Evolutionary conservation across 2,329 filamentous ascomycete species (phyloP).

Genomic region (Fusarium chuoi): DNA sequence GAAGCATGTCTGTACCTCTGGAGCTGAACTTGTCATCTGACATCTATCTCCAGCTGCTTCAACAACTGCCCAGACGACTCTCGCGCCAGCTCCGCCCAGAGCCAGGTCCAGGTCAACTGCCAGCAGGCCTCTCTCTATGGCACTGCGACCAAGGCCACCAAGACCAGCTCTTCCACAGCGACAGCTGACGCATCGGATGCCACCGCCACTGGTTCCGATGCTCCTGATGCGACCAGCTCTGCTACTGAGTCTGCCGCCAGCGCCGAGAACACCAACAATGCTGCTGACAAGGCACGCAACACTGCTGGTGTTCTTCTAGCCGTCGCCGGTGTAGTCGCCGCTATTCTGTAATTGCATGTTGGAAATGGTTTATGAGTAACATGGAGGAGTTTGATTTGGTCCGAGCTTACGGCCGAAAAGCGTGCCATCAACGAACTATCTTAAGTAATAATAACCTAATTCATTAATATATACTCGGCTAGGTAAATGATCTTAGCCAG

Average conservation of each 20-base stretch:
- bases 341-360: slow-evolving; percentile 47
- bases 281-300: slow-evolving; percentile 47
- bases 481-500: neutral
- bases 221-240: slow-evolving; percentile 29
- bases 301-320: slow-evolving; percentile 50
- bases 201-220: slow-evolving; percentile 32
- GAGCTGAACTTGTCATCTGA: neutral
- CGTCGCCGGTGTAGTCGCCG: slow-evolving; percentile 52
- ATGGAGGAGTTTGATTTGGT: slow-evolving; percentile 16
- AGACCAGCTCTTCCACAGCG: slow-evolving; percentile 37
- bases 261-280: slow-evolving; percentile 41
- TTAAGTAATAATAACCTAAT: slow-evolving; percentile 41
- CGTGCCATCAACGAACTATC: slow-evolving; percentile 21
- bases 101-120: slow-evolving; percentile 58
- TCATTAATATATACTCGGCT: slow-evolving; percentile 33
- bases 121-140: slow-evolving; percentile 57
- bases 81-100: slow-evolving; percentile 48
- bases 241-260: slow-evolving; percentile 32
- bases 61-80: slow-evolving; percentile 66
- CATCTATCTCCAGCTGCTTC: slow-evolving; percentile 56
- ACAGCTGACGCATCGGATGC: slow-evolving; percentile 25
- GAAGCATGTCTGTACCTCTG: neutral
- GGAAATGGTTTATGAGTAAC: slow-evolving; percentile 8
- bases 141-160: slow-evolving; percentile 45
- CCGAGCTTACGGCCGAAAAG: slow-evolving; percentile 12